Evolutionary conservation across 495 filamentous ascomycete genomes (phyloP).

Genomic region (Haplographium delicatum): DNA sequence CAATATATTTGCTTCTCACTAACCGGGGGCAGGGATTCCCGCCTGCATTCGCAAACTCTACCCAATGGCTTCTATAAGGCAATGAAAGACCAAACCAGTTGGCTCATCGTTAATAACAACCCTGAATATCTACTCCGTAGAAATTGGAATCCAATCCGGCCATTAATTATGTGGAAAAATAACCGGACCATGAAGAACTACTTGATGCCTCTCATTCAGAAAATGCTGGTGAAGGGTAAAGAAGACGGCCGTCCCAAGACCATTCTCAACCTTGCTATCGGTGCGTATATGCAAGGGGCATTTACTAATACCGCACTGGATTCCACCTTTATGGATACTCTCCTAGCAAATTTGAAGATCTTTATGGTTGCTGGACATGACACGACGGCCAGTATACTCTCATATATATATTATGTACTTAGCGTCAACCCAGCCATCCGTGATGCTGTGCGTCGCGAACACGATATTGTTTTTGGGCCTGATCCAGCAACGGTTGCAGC

Average conservation of each 20-base stretch:
- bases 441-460: slow-evolving; percentile 26
- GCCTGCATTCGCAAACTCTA: background rate
- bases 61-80: background rate
- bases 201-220: slow-evolving; percentile 1
- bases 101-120: background rate
- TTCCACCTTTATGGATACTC: background rate
- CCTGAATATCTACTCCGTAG: background rate
- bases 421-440: slow-evolving; percentile 20
- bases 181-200: slow-evolving; percentile 17
- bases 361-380: slow-evolving; percentile 39
- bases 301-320: background rate
- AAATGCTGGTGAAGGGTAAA: background rate
- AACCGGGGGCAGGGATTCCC: background rate
- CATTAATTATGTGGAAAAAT: slow-evolving; percentile 20
- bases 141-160: slow-evolving; percentile 12
- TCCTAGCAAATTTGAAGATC: slow-evolving; percentile 18
- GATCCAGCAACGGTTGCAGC: slow-evolving; percentile 8
- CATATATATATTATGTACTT: slow-evolving; percentile 28
- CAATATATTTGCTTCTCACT: background rate
- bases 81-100: slow-evolving; percentile 1
- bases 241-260: slow-evolving; percentile 5
- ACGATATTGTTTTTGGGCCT: slow-evolving; percentile 29
- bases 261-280: slow-evolving; percentile 5
- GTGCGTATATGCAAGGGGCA: background rate
- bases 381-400: slow-evolving; percentile 30